A percentile compares a stretch with the other conserved stretches of the same genome.
phyloP scores from a whole-genome alignment of 2,329 filamentous ascomycete genomes.

The Fusarium haematococcum region DNA sequence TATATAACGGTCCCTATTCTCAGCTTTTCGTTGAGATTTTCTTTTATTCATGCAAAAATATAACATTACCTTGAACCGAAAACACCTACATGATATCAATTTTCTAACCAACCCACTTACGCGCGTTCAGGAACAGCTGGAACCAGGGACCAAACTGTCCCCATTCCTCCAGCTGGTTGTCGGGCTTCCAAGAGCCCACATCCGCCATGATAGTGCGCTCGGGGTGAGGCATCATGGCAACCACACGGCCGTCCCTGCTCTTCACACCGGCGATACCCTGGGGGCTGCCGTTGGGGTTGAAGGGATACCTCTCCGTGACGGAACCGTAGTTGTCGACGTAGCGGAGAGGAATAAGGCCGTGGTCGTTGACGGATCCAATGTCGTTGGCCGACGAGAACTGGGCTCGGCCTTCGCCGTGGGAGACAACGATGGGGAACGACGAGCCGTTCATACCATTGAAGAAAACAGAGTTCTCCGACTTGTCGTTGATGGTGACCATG shows the following conservation, averaged over 20 bases:
- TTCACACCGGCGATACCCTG: conserved; percentile 84
- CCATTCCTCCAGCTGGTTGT: conserved; percentile 71
- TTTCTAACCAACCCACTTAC: conserved; percentile 81
- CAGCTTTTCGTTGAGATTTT: neutral
- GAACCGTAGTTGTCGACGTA: conserved; percentile 85
- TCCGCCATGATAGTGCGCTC: conserved; percentile 89
- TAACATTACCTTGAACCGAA: conserved; percentile 23
- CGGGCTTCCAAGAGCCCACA: conserved; percentile 79
- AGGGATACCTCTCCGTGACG: conserved; percentile 86
- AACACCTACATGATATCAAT: conserved; percentile 26
- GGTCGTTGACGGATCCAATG: conserved; percentile 67
- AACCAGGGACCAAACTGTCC: conserved; percentile 88
- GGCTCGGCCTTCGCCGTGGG: conserved; percentile 76
- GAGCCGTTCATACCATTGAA: conserved; percentile 43
- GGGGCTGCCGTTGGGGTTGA: conserved; percentile 87
- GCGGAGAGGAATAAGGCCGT: conserved; percentile 79
- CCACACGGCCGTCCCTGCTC: conserved; percentile 80
- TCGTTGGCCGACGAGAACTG: conserved; percentile 69
- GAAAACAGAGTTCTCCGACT: conserved; percentile 42
- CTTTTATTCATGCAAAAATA: conserved; percentile 8
- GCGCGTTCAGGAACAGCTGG: conserved; percentile 86
- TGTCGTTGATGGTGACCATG: conserved; percentile 43
- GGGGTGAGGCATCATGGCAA: conserved; percentile 94
- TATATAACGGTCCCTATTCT: neutral
- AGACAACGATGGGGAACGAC: conserved; percentile 45